These are phyloP conservation scores for Pelargonium myrrhifolium DNA, from an alignment of 441 rosid species.

Conservation along the genomic window DNA sequence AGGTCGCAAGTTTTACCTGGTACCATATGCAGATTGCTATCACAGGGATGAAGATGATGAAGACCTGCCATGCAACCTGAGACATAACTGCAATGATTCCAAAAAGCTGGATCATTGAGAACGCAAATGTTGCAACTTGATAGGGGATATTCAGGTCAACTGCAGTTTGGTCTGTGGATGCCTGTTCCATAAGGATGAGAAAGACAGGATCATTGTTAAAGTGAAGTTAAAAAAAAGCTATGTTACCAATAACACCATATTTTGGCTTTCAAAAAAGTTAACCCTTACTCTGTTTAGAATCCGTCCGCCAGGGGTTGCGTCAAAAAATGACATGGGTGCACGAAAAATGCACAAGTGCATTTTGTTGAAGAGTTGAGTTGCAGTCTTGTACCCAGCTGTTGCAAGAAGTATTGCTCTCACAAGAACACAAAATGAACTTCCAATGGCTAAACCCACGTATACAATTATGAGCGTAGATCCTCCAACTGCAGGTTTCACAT, in stretches of 20 bases:
- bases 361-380: constrained; percentile 67
- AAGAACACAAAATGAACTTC: constrained; percentile 67
- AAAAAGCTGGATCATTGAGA: constrained; percentile 45
- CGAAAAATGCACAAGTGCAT: constrained; percentile 82
- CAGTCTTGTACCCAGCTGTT: constrained; percentile 76
- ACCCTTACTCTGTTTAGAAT: constrained; percentile 68
- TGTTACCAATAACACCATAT: too few relatives aligned
- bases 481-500: constrained; percentile 43
- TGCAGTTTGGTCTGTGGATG: constrained; percentile 75
- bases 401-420: constrained; percentile 52
- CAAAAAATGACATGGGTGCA: constrained; percentile 91
- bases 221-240: neutral
- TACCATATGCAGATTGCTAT: constrained; percentile 64
- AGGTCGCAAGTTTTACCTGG: constrained; percentile 42
- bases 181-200: constrained; percentile 32
- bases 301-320: constrained; percentile 84
- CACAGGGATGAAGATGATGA: constrained; percentile 69
- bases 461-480: constrained; percentile 46
- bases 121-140: constrained; percentile 43
- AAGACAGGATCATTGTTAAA: too few relatives aligned
- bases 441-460: constrained; percentile 57
- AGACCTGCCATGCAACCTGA: constrained; percentile 79
- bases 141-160: constrained; percentile 48
- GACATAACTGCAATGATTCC: constrained; percentile 81
- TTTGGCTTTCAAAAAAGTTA: too few relatives aligned